Base-by-base conservation (phyloP, 345 rosid species). In the Murraya paniculata region DNA sequence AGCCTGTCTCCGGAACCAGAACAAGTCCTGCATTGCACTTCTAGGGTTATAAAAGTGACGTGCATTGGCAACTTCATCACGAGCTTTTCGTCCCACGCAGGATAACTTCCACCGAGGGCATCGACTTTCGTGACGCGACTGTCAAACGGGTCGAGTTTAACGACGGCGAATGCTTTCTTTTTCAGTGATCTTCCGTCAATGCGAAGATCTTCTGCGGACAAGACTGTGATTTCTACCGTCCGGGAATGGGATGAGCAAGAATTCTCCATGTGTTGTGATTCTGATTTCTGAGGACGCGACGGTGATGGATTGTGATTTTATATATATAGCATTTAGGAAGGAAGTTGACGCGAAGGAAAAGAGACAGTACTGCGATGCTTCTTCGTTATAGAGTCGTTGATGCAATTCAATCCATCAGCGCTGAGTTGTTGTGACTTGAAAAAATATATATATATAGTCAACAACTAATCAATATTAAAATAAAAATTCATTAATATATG, bases 121-220 rank as follows among this genome's bases (percentile, higher is more conserved):
- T 88, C 90, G 5, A 57, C 19, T 61, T 65, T 79, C 0, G 90
- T 88, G 0, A 10, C 22, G 0, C 9, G 25, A 9, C 0, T 22
- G 60, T 80, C 75, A 2, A 1, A n/a, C 1, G 81, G 71, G 9
- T 87, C 89, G 33, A 74, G 38, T 39, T 16, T 82, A 6, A 84
- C 86, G 25, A 69, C 31, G 19, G 80, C 86, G 39, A 22, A 82
- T 11, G 89, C 62, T 19, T 88, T 85, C 57, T 69, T 86, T 76
- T 83, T 86, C 61, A 88, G 48, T 1, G 86, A 78, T 81, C 80
- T 89, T 19, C 89, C 69, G 14, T 86, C 60, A 4, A 85, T 39
- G 8, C 78, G 78, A 35, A 91, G 85, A 48, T 85, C 89, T 78
- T 93, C 94, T 18, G 87, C 91, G 0, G 94, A 90, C 38, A 88